Evolutionary conservation across 495 filamentous ascomycete genomes (phyloP), one percentile per base, ranked within the genome.

Genomic region (Neurospora sp.): DNA sequence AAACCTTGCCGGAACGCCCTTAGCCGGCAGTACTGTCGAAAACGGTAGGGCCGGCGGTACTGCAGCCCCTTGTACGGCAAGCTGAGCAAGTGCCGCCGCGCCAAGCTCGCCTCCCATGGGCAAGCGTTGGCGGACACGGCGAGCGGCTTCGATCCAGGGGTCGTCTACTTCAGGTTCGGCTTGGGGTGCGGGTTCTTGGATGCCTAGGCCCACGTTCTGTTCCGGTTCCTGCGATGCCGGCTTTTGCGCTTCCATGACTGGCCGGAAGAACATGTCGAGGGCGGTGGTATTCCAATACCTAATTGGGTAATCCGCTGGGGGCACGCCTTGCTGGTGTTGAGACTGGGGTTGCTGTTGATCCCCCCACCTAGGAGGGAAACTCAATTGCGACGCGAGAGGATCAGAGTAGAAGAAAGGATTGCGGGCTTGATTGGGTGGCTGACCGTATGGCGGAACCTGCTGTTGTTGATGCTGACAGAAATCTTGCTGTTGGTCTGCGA

Each of bases 381-480:
- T 27, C 1, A 77, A 18, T 3, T 69, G 70, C 3, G 65, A 45
- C 0, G 45, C 69, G 14, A 77, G 14, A 5, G 78, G 72, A 31
- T 79, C 78, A 0, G 59, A 27, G 9, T 72, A 72, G 22, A 74
- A 79, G 45, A 77, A 79, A 0, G 77, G 72, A 6, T 78, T 72
- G 0, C n/a, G 31, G 27, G 38, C 12, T 22, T 41, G 40, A 12
- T 40, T 40, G 3, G 40, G 6, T 40, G 9, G 18, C 41, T 59
- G 40, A 8, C 27, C 22, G 7, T 20, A 14, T 9, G 39, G 4
- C 8, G 27, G 22, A 0, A 37, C 14, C 27, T 61, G 27, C 7
- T 8, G 27, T 35, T 61, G 53, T 7, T 61, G 53, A 2, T 65
- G 53, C 22, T 37, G 53, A 5, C 53, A 65, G 5, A 22, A 9